phyloP scores from a whole-genome alignment of 768 basidiomycete species.

The Podaxis sp. region DNA sequence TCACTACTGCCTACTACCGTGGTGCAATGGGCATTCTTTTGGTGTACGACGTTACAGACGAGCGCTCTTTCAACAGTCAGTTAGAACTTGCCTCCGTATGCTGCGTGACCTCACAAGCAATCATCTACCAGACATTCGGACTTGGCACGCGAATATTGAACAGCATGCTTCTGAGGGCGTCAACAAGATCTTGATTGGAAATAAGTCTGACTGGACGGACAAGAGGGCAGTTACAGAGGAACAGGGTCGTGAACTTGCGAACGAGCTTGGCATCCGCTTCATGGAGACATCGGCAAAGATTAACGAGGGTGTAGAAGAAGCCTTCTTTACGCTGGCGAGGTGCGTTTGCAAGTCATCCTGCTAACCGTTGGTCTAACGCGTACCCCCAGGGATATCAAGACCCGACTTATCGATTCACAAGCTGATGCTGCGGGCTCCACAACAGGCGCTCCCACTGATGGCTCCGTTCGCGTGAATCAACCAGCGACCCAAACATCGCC shows the following conservation, averaged over 20 bases:
- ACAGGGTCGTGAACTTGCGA: conserved; percentile 88
- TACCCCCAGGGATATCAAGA: conserved; percentile 85
- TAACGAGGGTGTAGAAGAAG: conserved; percentile 97
- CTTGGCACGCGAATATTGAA: conserved; percentile 97
- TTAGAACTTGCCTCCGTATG: conserved; percentile 18
- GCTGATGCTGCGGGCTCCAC: conserved; percentile 53
- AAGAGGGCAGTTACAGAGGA: conserved; percentile 91
- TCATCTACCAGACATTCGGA: conserved; percentile 78
- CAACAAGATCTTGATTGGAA: conserved; percentile 98
- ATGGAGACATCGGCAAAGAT: conserved; percentile 98
- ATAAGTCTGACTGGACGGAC: conserved; percentile 99
- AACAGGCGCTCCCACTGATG: conserved; percentile 41
- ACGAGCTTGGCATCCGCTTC: conserved; percentile 93
- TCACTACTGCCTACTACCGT: conserved; percentile 98
- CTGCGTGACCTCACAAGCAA: background rate
- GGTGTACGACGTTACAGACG: conserved; percentile 98
- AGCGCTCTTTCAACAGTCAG: conserved; percentile 93
- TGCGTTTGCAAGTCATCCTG: conserved; percentile 36
- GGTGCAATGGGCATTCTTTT: conserved; percentile 98
- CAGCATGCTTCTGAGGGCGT: conserved; percentile 98
- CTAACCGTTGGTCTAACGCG: conserved; percentile 3
- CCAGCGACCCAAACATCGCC: conserved; percentile 43
- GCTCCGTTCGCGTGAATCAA: conserved; percentile 68
- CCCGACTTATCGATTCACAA: conserved; percentile 94
- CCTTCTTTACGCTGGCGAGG: conserved; percentile 97